Percentiles rank a stretch among this genome's conserved stretches.
Evolutionary conservation across 169 alveolate genomes (phyloP).

Genomic region (Theileria parva): DNA sequence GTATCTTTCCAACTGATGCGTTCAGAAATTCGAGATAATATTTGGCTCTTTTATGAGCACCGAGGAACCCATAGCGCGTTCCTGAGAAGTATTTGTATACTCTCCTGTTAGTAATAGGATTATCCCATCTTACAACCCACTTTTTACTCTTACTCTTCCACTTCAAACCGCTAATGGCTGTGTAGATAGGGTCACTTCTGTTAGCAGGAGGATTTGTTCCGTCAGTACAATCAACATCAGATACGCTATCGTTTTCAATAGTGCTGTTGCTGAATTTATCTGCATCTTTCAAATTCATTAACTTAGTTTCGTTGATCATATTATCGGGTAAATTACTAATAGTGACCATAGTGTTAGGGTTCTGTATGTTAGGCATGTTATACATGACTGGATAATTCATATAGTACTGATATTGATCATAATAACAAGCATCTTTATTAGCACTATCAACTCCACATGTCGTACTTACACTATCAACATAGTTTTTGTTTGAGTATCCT

Average conservation of each 20-base stretch:
- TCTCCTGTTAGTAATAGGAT: constrained; percentile 66
- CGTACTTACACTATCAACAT: neutral
- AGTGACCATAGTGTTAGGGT: neutral
- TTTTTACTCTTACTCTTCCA: constrained; percentile 70
- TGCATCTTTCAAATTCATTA: neutral
- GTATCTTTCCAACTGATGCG: constrained; percentile 63
- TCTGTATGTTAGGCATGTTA: neutral
- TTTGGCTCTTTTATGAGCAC: constrained; percentile 68
- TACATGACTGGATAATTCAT: neutral
- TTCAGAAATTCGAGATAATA: constrained; percentile 63
- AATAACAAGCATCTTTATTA: neutral
- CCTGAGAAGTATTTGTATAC: constrained; percentile 70
- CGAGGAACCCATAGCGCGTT: constrained; percentile 63
- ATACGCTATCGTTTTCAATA: constrained; percentile 9
- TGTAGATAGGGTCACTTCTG: constrained; percentile 66
- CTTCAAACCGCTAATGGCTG: constrained; percentile 63
- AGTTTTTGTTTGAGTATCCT: neutral
- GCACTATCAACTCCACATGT: neutral
- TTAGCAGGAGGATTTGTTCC: constrained; percentile 66
- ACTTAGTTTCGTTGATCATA: neutral
- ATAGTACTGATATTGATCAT: constrained; percentile 5
- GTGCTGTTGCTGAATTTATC: constrained; percentile 11
- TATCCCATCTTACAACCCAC: constrained; percentile 72
- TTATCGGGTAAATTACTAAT: neutral
- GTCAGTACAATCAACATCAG: constrained; percentile 35